These are phyloP conservation scores for Barnettozyma botsteinii DNA, from an alignment of 805 yeast species.

Conservation along the genomic window DNA sequence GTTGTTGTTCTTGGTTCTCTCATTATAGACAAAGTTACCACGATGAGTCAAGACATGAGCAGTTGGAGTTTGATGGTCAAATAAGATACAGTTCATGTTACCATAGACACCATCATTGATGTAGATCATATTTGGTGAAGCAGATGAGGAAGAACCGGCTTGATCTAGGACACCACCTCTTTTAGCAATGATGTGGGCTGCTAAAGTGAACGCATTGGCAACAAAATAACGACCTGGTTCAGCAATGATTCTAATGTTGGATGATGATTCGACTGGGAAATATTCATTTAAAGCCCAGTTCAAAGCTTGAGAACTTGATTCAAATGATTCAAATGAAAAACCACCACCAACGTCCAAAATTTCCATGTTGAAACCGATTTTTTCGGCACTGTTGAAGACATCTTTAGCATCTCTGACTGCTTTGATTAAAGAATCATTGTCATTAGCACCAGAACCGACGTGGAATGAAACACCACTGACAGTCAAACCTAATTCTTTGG, in stretches of 20 bases:
- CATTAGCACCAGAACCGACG: slow-evolving; percentile 90
- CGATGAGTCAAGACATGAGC: slow-evolving; percentile 61
- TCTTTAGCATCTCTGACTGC: slow-evolving; percentile 68
- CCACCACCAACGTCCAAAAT: slow-evolving; percentile 93
- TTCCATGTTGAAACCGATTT: slow-evolving; percentile 42
- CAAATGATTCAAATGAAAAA: slow-evolving; percentile 60
- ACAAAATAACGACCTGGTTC: slow-evolving; percentile 94
- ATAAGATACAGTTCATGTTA: slow-evolving; percentile 87
- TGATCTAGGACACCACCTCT: slow-evolving; percentile 40
- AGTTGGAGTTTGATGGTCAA: slow-evolving; percentile 80
- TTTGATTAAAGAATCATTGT: slow-evolving; percentile 54
- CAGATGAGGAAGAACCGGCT: slow-evolving; percentile 13
- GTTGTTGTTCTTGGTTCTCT: slow-evolving; percentile 15
- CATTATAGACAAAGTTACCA: slow-evolving; percentile 39
- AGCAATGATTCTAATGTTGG: slow-evolving; percentile 56
- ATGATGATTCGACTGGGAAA: slow-evolving; percentile 43
- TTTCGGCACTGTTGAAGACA: slow-evolving; percentile 56
- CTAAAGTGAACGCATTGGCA: slow-evolving; percentile 79
- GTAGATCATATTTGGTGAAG: slow-evolving; percentile 65
- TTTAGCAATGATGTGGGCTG: slow-evolving; percentile 80
- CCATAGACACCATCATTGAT: slow-evolving; percentile 95
- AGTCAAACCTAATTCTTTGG: slow-evolving; percentile 53
- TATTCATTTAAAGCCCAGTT: slow-evolving; percentile 45
- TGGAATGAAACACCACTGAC: slow-evolving; percentile 91
- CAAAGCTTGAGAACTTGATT: slow-evolving; percentile 51